Base-by-base conservation (phyloP, 257 asterid genomes). In the Primulina tabacum region DNA sequence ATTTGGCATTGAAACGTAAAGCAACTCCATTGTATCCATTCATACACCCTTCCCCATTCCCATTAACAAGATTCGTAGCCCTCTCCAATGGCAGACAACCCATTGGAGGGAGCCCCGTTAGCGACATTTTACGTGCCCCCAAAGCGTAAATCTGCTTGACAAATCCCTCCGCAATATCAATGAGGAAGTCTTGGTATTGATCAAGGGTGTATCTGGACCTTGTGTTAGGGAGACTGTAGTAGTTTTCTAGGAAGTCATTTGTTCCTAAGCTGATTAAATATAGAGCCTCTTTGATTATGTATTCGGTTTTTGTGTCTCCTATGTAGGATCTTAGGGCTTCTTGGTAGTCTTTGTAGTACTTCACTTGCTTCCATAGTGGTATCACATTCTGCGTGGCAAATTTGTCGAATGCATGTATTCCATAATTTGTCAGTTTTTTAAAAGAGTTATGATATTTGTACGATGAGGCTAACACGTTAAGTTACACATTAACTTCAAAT, bases 31-130 rank as follows among this genome's bases (percentile, higher is more conserved):
- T 93, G 79, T 93, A 93, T 21, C 73, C 74, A 6, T 93, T 89
- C 75, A 75, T 69, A 79, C 98, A 93, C 6, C 61, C 83, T 43
- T 72, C 73, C 18, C 97, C 98, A 53, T 80, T 72, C 17, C 98
- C 98, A 64, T 80, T 80, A 4, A 90, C 53, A 58, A 71, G 86
- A 30, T 86, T 92, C 3, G 88, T 87, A 17, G 88, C 69, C 76
- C 98, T 85, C 79, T 92, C 98, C 70, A 92, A 26, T 2, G 97
- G 98, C 62, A 92, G 67, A 72, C 98, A 92, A 4, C 98, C 98
- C 96, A 92, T 92, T 20, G 98, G 98, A 1, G 97, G 97, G 12
- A 92, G 83, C 63, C 92, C 96, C 4, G 91, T 81, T 14, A 92
- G 50, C 1, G 85, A 82, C 24, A 92, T 83, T 62, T 92, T 90